Conservation (phyloP, 1,284 basidiomycete species). For the Boletus sp. region DNA sequence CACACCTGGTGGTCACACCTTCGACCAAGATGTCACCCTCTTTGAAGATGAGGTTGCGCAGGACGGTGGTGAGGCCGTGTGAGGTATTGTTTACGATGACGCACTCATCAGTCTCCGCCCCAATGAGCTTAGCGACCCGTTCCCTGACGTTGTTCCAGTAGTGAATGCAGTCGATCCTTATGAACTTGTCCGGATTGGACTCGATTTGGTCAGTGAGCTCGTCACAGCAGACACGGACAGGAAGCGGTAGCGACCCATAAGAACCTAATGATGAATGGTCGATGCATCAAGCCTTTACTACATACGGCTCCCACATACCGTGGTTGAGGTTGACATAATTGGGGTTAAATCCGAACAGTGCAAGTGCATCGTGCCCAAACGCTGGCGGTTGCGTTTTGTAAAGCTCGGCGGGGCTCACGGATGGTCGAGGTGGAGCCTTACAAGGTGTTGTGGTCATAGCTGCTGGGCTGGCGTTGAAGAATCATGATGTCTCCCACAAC, state of each 20-base stretch:
- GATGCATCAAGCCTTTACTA: background rate
- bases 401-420: conserved; percentile 10
- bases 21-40: conserved; percentile 45
- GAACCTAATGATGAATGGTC: conserved; percentile 47
- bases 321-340: conserved; percentile 64
- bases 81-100: conserved; percentile 67
- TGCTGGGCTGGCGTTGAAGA: too few species aligned
- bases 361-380: conserved; percentile 52
- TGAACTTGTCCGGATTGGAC: conserved; percentile 60
- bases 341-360: conserved; percentile 51
- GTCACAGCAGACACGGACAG: conserved; percentile 52
- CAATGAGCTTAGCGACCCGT: conserved; percentile 56
- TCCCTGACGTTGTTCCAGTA: conserved; percentile 37
- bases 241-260: conserved; percentile 63
- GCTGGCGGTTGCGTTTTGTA: conserved; percentile 33
- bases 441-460: conserved; percentile 14
- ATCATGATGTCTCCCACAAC: too few species aligned
- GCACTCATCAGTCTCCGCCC: conserved; percentile 57
- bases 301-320: conserved; percentile 36
- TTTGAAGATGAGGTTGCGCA: conserved; percentile 54
- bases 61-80: conserved; percentile 62
- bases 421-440: background rate
- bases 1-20: conserved; percentile 22
- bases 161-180: conserved; percentile 42
- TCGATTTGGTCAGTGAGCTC: conserved; percentile 50